Percentiles rank a stretch among this genome's conserved stretches.
These are phyloP conservation scores for Chlorophyllum brunneum DNA, from an alignment of 768 basidiomycete species.

Conservation along the genomic window DNA sequence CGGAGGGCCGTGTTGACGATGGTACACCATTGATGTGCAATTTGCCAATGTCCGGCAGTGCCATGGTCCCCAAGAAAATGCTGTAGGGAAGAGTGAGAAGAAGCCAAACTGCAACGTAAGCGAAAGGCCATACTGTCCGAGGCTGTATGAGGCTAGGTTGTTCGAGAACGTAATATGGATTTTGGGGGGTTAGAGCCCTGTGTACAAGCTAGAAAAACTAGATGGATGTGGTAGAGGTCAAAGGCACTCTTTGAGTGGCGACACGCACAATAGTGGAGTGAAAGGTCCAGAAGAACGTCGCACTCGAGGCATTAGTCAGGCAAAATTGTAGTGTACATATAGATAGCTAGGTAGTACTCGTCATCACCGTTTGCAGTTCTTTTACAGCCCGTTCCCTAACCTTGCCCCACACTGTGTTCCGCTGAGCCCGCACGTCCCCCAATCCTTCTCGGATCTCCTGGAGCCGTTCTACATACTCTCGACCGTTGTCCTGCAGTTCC, in stretches of 20 bases:
- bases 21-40: slow-evolving; percentile 37
- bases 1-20: slow-evolving; percentile 5
- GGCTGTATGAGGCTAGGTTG: too few species aligned
- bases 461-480: slow-evolving; percentile 82
- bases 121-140: neutral
- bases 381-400: slow-evolving; percentile 71
- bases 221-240: neutral
- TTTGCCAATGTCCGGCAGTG: slow-evolving; percentile 44
- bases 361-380: slow-evolving; percentile 60
- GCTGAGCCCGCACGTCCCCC: slow-evolving; percentile 69
- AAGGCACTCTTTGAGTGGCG: too few species aligned
- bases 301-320: too few species aligned
- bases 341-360: slow-evolving; percentile 14
- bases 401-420: slow-evolving; percentile 72
- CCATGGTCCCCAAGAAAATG: slow-evolving; percentile 23
- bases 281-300: too few species aligned
- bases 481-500: slow-evolving; percentile 81
- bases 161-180: too few species aligned
- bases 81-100: slow-evolving; percentile 12
- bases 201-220: neutral
- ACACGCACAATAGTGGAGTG: too few species aligned
- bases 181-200: too few species aligned
- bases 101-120: slow-evolving; percentile 16
- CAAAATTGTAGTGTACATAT: neutral
- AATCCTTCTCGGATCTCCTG: slow-evolving; percentile 81